Conservation (phyloP, 2,329 filamentous ascomycete genomes). For the Ascochyta rabiei region DNA sequence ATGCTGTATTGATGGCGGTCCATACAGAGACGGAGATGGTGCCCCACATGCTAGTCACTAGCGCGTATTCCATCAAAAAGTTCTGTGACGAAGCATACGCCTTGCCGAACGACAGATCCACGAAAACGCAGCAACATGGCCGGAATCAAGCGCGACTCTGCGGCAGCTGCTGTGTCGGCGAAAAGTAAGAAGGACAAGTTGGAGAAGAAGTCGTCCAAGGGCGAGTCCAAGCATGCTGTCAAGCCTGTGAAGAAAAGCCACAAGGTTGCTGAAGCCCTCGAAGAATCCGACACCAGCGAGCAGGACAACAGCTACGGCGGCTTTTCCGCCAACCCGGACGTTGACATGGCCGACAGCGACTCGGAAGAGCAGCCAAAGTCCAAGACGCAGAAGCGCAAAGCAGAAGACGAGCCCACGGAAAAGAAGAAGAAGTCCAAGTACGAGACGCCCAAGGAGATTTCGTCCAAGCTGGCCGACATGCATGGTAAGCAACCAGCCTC, state of each 20-base stretch:
- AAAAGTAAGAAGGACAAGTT: constrained; percentile 50
- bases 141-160: constrained; percentile 46
- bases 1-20: background rate
- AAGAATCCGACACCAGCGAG: constrained; percentile 47
- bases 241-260: constrained; percentile 39
- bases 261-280: constrained; percentile 38
- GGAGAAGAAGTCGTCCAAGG: constrained; percentile 40
- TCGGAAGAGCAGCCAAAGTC: constrained; percentile 26
- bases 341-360: constrained; percentile 32
- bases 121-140: constrained; percentile 31
- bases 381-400: constrained; percentile 31
- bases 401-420: constrained; percentile 22
- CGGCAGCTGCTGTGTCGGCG: constrained; percentile 23
- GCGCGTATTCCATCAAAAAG: constrained; percentile 26
- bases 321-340: constrained; percentile 39
- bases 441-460: constrained; percentile 23
- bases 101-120: constrained; percentile 10
- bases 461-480: constrained; percentile 32
- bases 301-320: constrained; percentile 45
- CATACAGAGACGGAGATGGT: background rate
- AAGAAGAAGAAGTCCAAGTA: constrained; percentile 36
- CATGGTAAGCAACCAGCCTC: constrained; percentile 30
- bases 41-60: constrained; percentile 1
- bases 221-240: constrained; percentile 31
- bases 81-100: constrained; percentile 13